These are phyloP conservation scores for Bryum argenteum DNA, from an alignment of 225 moss, liverwort and hornwort species.

Conservation along the genomic window DNA sequence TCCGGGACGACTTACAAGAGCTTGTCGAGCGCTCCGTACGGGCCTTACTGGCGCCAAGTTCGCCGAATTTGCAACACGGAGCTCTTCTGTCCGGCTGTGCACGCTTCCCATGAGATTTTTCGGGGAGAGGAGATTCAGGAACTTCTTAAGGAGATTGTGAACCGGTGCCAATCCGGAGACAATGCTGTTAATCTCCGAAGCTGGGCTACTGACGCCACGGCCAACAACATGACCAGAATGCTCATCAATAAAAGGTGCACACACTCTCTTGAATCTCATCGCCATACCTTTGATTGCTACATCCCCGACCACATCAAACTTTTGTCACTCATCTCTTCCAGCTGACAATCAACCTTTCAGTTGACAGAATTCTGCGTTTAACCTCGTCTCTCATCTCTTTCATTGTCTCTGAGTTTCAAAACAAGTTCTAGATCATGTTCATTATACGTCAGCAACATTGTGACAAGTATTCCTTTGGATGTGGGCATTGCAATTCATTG, in stretches of 20 bases:
- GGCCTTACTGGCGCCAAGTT: slow-evolving; percentile 52
- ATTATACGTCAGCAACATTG: too few relatives aligned
- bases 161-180: slow-evolving; percentile 25
- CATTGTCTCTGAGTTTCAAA: neutral
- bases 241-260: slow-evolving; percentile 50
- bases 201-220: slow-evolving; percentile 38
- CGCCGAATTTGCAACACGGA: slow-evolving; percentile 46
- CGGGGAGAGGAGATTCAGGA: slow-evolving; percentile 44
- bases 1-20: slow-evolving; percentile 46
- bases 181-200: slow-evolving; percentile 37
- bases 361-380: neutral
- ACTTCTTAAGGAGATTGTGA: slow-evolving; percentile 40
- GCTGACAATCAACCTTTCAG: too few relatives aligned
- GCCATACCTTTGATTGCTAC: neutral
- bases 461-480: too few relatives aligned
- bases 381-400: neutral
- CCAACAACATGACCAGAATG: slow-evolving; percentile 64
- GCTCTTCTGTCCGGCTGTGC: slow-evolving; percentile 35
- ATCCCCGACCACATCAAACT: too few relatives aligned
- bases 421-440: too few relatives aligned
- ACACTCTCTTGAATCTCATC: neutral
- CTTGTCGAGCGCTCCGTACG: slow-evolving; percentile 51
- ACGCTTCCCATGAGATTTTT: slow-evolving; percentile 33
- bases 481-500: too few relatives aligned
- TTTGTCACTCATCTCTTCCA: too few relatives aligned